Evolutionary conservation across 2,329 filamentous ascomycete genomes (phyloP), one percentile per base, ranked within the genome.

Genomic region (Verticillium isaacii): DNA sequence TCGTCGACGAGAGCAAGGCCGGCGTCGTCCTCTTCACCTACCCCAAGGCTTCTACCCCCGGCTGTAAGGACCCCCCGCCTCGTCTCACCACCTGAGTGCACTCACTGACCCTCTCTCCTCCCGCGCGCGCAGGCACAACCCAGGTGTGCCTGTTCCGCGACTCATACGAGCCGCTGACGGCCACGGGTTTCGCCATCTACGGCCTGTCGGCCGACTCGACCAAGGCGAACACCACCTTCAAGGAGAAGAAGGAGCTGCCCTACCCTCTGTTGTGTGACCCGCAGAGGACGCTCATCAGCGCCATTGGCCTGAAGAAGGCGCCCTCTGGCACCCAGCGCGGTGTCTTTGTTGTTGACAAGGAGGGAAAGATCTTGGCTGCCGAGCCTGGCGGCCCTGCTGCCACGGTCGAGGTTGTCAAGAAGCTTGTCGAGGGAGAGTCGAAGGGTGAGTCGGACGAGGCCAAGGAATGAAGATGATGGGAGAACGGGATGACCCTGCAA

Each of bases 1-100:
- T 99, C 29, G 84, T 97, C 57, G 89, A 92, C 59, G 85, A 90
- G 72, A 96, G 93, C 83, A 88, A 91, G 78, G 82, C 85, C 39
- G 95, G 94, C 32, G 90, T 98, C 54, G 92, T 97, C 37, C 80
- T 98, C 34, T 97, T 99, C 76, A 97, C 93, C 36, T 98, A 98
- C 73, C 95, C 95, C 63, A 96, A 91, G 78, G 95, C 95, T 14
- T 95, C 90, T 32, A 99, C 95, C 25, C 92, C 92, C 41, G 94
- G 94, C 65, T 98, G 94, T 97, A 87, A 85, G 92, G 74, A 12
- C 52, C 37, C 29, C 19, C 59, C 54, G 34, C 45, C 34, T 57
- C 19, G 14, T 17, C 32, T 32, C n/a, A 32, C 41, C 14, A 3
- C 29, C 23, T 8, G 19, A 52, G 45, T 25, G 19, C 19, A 23